Conservation (phyloP, 805 yeast species). For the Yamadazyma paraphyllophila region DNA sequence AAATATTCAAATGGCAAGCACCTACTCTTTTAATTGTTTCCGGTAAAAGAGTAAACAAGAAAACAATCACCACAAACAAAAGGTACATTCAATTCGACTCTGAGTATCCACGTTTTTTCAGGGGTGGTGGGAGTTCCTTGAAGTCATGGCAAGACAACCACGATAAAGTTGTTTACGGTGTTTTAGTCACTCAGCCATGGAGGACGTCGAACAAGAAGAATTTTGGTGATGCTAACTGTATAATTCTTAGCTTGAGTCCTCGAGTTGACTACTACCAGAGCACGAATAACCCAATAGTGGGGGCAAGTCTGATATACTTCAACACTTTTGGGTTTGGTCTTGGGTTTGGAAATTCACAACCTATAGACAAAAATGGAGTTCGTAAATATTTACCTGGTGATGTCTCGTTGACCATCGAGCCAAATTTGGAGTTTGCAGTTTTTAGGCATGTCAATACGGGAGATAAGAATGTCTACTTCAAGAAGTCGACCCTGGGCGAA, state of each 20-base stretch:
- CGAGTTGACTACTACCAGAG: constrained; percentile 50
- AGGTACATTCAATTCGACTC: constrained; percentile 52
- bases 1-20: constrained; percentile 85
- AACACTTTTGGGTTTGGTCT: constrained; percentile 75
- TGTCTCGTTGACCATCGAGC: constrained; percentile 76
- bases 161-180: constrained; percentile 57
- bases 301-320: constrained; percentile 54
- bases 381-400: constrained; percentile 64
- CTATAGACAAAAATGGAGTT: constrained; percentile 45
- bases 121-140: constrained; percentile 22
- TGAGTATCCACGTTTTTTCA: constrained; percentile 42
- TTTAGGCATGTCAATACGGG: constrained; percentile 56
- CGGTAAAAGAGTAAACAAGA: constrained; percentile 52
- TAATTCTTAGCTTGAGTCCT: constrained; percentile 70
- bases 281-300: constrained; percentile 28
- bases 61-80: constrained; percentile 35
- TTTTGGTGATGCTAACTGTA: constrained; percentile 62
- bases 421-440: constrained; percentile 73
- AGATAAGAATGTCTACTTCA: constrained; percentile 21
- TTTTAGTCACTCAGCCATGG: constrained; percentile 75
- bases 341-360: constrained; percentile 77
- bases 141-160: constrained; percentile 37
- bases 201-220: constrained; percentile 62
- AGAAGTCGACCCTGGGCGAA: constrained; percentile 20
- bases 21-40: constrained; percentile 71